A percentile compares a stretch with the other conserved stretches of the same genome.
These are phyloP conservation scores for Penicillium carneum DNA, from an alignment of 2,329 filamentous ascomycete species.

Conservation along the genomic window DNA sequence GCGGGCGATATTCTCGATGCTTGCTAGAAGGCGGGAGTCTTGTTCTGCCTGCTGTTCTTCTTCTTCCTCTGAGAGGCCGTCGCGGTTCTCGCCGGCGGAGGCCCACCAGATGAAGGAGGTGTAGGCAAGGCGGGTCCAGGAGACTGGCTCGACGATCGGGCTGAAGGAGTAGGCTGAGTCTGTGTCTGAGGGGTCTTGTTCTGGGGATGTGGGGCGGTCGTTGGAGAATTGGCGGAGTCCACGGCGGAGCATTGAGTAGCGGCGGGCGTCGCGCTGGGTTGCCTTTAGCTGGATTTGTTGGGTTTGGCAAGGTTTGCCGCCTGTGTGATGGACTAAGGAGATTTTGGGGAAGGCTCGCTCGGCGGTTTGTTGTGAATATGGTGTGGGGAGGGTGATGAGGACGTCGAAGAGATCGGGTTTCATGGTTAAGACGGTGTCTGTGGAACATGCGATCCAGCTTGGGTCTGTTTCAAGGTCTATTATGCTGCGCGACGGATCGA, in stretches of 20 bases:
- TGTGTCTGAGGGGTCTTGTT: constrained; percentile 45
- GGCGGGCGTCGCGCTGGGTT: constrained; percentile 85
- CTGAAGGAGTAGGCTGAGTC: constrained; percentile 54
- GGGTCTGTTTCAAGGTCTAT: constrained; percentile 49
- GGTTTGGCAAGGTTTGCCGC: constrained; percentile 54
- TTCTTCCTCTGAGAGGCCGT: constrained; percentile 62
- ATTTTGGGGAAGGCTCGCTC: constrained; percentile 78
- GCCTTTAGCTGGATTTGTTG: constrained; percentile 68
- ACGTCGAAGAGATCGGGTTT: constrained; percentile 90
- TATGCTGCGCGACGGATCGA: constrained; percentile 58
- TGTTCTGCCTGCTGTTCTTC: constrained; percentile 56
- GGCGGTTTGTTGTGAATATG: constrained; percentile 64
- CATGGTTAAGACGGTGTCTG: constrained; percentile 86
- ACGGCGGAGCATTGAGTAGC: constrained; percentile 73
- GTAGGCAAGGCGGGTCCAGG: constrained; percentile 68
- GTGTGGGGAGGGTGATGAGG: constrained; percentile 78
- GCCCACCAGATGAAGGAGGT: constrained; percentile 73
- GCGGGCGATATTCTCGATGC: constrained; percentile 45
- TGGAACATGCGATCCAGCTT: constrained; percentile 94
- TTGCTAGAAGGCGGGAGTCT: constrained; percentile 52
- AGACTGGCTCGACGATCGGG: constrained; percentile 62
- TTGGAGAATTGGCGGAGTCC: constrained; percentile 60
- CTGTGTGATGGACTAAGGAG: constrained; percentile 65
- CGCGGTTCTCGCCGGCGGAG: constrained; percentile 67
- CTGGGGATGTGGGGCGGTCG: constrained; percentile 31